Percentiles rank a stretch among this genome's conserved stretches.
These are phyloP conservation scores for Botrytis deweyae DNA, from an alignment of 2,329 filamentous ascomycete genomes.

Conservation along the genomic window DNA sequence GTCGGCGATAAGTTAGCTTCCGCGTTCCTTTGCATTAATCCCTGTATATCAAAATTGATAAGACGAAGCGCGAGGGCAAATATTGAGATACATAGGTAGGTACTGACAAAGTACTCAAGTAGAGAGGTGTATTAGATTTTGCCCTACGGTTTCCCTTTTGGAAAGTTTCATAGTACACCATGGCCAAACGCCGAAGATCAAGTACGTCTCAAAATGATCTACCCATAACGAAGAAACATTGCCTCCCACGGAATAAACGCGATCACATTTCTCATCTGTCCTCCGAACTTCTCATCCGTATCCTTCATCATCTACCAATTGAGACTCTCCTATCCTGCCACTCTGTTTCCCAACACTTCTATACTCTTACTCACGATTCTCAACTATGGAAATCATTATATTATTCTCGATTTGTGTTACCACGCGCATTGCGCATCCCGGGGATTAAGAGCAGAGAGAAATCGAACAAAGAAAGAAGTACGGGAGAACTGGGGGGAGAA, in stretches of 20 bases:
- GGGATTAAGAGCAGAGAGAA: constrained; percentile 52
- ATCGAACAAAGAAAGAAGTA: background rate
- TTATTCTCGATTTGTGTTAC: constrained; percentile 82
- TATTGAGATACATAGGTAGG: background rate
- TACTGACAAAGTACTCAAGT: background rate
- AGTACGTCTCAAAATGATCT: constrained; percentile 15
- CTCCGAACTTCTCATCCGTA: constrained; percentile 83
- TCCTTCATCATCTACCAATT: constrained; percentile 74
- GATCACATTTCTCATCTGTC: constrained; percentile 74
- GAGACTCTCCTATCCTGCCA: constrained; percentile 62
- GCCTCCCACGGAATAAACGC: constrained; percentile 28
- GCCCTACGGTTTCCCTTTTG: background rate
- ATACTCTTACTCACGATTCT: constrained; percentile 71
- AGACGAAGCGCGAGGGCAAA: constrained; percentile 10
- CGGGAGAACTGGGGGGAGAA: background rate
- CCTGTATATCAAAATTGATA: constrained; percentile 12
- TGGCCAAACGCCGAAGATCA: constrained; percentile 34
- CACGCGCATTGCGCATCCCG: constrained; percentile 73
- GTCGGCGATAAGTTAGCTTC: constrained; percentile 15
- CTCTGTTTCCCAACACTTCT: constrained; percentile 72
- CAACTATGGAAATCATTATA: constrained; percentile 91
- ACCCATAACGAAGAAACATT: constrained; percentile 27
- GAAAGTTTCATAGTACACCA: background rate
- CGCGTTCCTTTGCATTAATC: constrained; percentile 1
- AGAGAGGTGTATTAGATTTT: background rate